Evolutionary conservation across 768 basidiomycete species (phyloP).

Genomic region (Leccinum subtestaceum): DNA sequence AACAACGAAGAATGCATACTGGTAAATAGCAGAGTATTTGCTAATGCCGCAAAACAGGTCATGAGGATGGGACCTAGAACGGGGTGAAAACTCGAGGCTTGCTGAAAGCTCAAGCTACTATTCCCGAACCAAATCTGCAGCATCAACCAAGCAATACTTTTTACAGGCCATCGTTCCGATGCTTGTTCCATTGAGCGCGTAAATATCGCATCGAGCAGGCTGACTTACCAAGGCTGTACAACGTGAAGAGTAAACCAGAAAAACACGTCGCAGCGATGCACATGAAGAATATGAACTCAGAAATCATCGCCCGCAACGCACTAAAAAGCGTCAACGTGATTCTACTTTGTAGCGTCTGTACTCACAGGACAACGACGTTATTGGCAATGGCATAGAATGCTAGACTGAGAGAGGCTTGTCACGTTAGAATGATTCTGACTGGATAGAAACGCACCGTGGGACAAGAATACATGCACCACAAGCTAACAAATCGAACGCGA

Average conservation of each 20-base stretch:
- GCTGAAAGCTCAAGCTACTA: conserved; percentile 56
- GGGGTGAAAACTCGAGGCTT: conserved; percentile 60
- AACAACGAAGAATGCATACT: conserved; percentile 45
- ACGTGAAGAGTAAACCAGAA: conserved; percentile 65
- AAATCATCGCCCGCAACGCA: conserved; percentile 78
- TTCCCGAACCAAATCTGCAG: conserved; percentile 87
- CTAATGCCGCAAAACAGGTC: conserved; percentile 75
- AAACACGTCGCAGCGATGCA: conserved; percentile 76
- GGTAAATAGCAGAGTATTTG: conserved; percentile 76
- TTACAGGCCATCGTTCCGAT: conserved; percentile 30
- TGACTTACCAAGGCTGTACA: conserved; percentile 47
- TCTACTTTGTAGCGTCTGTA: neutral
- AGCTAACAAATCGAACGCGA: conserved; percentile 81
- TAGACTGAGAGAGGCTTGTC: conserved; percentile 39
- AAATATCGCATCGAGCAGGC: conserved; percentile 10
- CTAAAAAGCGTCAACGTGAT: conserved; percentile 37
- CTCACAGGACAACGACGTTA: conserved; percentile 76
- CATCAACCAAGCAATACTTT: conserved; percentile 77
- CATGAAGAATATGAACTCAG: conserved; percentile 77
- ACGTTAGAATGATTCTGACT: neutral
- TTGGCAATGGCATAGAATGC: conserved; percentile 81
- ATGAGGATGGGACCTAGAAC: conserved; percentile 77
- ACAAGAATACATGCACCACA: conserved; percentile 85
- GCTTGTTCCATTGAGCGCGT: conserved; percentile 29
- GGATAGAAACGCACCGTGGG: conserved; percentile 52